A percentile compares a stretch with the other conserved stretches of the same genome.
These are phyloP conservation scores for Cordyceps militaris DNA, from an alignment of 2,329 filamentous ascomycete species.

Conservation along the genomic window DNA sequence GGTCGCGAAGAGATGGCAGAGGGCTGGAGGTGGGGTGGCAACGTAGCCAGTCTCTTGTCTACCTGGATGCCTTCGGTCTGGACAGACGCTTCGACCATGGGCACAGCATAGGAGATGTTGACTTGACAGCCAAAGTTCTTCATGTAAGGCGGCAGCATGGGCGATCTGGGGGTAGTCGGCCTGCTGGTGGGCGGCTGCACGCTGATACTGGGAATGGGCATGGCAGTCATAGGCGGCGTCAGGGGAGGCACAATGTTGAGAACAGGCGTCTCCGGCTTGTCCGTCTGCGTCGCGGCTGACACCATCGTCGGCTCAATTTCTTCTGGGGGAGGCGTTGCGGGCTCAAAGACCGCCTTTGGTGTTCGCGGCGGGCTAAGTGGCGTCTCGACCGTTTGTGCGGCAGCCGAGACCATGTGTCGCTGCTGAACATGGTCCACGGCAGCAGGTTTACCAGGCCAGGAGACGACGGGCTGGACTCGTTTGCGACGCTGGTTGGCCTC, in stretches of 20 bases:
- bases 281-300: conserved; percentile 58
- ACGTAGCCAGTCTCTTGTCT: conserved; percentile 65
- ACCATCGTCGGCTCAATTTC: conserved; percentile 35
- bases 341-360: conserved; percentile 44
- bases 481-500: conserved; percentile 70
- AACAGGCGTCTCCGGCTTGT: conserved; percentile 16
- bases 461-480: conserved; percentile 45
- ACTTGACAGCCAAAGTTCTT: conserved; percentile 84
- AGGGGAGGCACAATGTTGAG: conserved; percentile 22
- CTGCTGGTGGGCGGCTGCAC: conserved; percentile 83
- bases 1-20: conserved; percentile 63
- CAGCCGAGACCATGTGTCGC: conserved; percentile 54
- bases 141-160: conserved; percentile 69
- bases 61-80: conserved; percentile 91
- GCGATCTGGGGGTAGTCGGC: conserved; percentile 69
- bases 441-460: conserved; percentile 34
- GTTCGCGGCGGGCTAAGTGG: conserved; percentile 60
- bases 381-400: conserved; percentile 55
- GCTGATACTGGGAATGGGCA: conserved; percentile 75
- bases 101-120: conserved; percentile 23
- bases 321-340: conserved; percentile 34
- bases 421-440: conserved; percentile 40
- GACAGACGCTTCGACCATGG: conserved; percentile 36
- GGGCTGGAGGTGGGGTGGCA: conserved; percentile 73
- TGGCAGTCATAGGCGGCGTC: conserved; percentile 30